Conservation (phyloP, 1,139 yeast species). For the Saccharomyces hybrid region DNA sequence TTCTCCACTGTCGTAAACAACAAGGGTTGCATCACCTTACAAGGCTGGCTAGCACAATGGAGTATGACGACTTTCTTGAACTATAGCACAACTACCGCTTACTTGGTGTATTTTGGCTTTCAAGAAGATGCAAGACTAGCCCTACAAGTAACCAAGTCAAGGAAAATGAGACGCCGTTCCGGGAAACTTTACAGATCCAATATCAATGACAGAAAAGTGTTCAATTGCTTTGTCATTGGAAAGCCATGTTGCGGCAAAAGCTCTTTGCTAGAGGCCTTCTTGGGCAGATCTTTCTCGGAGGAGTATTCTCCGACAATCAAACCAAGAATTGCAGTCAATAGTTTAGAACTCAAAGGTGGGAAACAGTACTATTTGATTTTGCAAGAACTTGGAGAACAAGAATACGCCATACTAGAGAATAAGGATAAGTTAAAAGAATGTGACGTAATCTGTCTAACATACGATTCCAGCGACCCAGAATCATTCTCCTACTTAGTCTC, state of each 20-base stretch:
- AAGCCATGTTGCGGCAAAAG: slow-evolving; percentile 82
- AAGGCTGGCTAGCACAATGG: slow-evolving; percentile 99
- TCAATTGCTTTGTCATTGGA: slow-evolving; percentile 83
- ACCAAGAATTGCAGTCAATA: slow-evolving; percentile 78
- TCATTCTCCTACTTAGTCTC: slow-evolving; percentile 79
- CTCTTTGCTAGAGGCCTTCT: slow-evolving; percentile 70
- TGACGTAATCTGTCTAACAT: slow-evolving; percentile 82
- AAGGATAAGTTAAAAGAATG: slow-evolving; percentile 68
- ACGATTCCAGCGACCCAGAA: slow-evolving; percentile 94
- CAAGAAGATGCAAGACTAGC: slow-evolving; percentile 51
- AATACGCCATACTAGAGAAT: slow-evolving; percentile 73
- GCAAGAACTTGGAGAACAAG: slow-evolving; percentile 85
- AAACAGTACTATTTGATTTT: slow-evolving; percentile 87
- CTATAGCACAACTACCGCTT: slow-evolving; percentile 75
- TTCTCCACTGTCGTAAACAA: slow-evolving; percentile 82
- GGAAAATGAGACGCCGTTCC: slow-evolving; percentile 56
- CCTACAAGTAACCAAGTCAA: slow-evolving; percentile 70
- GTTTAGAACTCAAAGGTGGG: slow-evolving; percentile 92
- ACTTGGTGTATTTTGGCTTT: slow-evolving; percentile 82
- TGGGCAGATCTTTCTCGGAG: slow-evolving; percentile 66
- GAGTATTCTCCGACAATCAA: slow-evolving; percentile 74
- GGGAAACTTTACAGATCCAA: slow-evolving; percentile 63
- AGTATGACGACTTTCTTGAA: slow-evolving; percentile 88
- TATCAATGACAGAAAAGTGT: slow-evolving; percentile 78
- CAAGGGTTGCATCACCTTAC: slow-evolving; percentile 79